These are phyloP conservation scores for Rhypophila decipiens DNA, from an alignment of 495 filamentous ascomycete genomes.

Conservation along the genomic window DNA sequence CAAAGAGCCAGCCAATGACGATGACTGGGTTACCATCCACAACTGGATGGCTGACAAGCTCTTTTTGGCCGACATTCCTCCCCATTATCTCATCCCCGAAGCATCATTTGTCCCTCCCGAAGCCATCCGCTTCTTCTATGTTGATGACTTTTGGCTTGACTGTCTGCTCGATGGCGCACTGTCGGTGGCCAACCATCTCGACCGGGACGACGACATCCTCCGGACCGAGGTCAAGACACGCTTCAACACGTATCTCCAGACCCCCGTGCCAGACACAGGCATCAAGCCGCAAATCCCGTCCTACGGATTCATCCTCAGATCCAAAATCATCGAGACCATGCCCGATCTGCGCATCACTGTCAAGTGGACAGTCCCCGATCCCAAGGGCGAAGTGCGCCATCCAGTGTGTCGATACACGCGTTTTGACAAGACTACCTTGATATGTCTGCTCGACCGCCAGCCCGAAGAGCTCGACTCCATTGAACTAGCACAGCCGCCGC, in stretches of 20 bases:
- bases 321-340: constrained; percentile 18
- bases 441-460: constrained; percentile 10
- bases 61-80: constrained; percentile 28
- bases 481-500: constrained; percentile 22
- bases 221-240: constrained; percentile 26
- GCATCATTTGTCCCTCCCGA: constrained; percentile 33
- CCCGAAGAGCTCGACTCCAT: not conserved
- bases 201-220: constrained; percentile 14
- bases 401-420: constrained; percentile 16
- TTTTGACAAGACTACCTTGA: constrained; percentile 17
- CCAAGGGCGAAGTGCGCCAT: not conserved
- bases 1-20: constrained; percentile 23
- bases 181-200: constrained; percentile 33
- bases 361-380: constrained; percentile 1
- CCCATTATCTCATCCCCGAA: constrained; percentile 38
- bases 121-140: constrained; percentile 39
- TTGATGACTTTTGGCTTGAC: constrained; percentile 41
- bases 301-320: constrained; percentile 26
- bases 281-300: constrained; percentile 16
- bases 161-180: constrained; percentile 44
- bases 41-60: constrained; percentile 32
- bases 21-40: constrained; percentile 31
- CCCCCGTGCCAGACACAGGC: not conserved
- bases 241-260: constrained; percentile 23
- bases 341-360: constrained; percentile 20